These are phyloP conservation scores for Solanum ossicruentum DNA, from an alignment of 257 asterid species.

Conservation along the genomic window DNA sequence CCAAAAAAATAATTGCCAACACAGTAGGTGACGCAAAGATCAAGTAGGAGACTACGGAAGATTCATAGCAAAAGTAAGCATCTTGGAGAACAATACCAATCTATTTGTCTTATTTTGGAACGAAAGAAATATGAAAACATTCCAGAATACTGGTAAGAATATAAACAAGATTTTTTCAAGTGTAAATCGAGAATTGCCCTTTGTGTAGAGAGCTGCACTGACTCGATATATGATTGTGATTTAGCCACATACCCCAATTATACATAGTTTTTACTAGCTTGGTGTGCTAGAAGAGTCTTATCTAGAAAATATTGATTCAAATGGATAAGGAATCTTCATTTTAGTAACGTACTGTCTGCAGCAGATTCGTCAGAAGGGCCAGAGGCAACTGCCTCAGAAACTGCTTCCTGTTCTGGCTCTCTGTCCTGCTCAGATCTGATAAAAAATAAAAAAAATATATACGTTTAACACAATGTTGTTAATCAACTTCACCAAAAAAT, in stretches of 20 bases:
- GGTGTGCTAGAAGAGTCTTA: not conserved
- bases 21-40: not conserved
- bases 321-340: not conserved
- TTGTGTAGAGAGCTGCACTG: not conserved
- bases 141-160: not conserved
- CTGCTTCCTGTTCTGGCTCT: slow-evolving; percentile 80
- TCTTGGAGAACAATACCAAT: not conserved
- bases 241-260: not conserved
- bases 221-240: not conserved
- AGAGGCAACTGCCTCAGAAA: slow-evolving; percentile 43
- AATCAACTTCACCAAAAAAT: not conserved
- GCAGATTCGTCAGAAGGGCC: slow-evolving; percentile 66
- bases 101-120: not conserved
- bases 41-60: not conserved
- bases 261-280: not conserved
- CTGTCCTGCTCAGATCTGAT: slow-evolving; percentile 98
- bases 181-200: not conserved
- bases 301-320: not conserved
- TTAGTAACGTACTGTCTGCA: slow-evolving; percentile 46
- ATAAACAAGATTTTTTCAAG: not conserved
- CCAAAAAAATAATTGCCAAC: not conserved
- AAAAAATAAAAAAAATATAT: not conserved
- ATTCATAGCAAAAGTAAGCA: not conserved
- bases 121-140: not conserved
- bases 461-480: not conserved